These are phyloP conservation scores for Aspergillus olivimuriae DNA, from an alignment of 495 filamentous ascomycete species.

Conservation along the genomic window DNA sequence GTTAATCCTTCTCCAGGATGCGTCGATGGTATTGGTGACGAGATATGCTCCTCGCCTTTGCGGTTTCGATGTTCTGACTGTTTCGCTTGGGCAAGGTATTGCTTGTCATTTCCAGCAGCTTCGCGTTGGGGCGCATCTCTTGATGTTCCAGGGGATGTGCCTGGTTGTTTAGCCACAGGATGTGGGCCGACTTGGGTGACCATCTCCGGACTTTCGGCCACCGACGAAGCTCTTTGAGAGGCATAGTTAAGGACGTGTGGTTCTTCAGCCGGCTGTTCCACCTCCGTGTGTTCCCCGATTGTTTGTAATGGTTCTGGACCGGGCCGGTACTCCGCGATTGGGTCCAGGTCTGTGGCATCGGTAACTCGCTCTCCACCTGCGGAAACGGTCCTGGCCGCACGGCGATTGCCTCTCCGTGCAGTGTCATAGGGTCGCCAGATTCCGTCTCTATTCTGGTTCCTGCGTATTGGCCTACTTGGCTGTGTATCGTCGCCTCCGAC, in stretches of 20 bases:
- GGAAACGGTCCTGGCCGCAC: conserved; percentile 1
- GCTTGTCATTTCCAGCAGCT: neutral
- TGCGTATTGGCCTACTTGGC: neutral
- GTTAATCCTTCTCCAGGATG: neutral
- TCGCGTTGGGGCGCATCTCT: neutral
- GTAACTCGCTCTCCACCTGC: neutral
- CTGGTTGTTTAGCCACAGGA: neutral
- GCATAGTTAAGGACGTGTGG: too few relatives aligned
- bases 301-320: neutral
- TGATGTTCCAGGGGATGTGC: neutral
- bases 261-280: neutral
- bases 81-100: neutral
- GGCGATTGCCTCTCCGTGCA: conserved; percentile 3
- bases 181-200: neutral
- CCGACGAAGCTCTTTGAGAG: neutral
- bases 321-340: neutral
- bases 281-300: neutral
- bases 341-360: neutral
- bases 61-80: neutral
- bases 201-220: neutral
- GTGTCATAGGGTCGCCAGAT: neutral
- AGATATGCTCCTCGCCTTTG: neutral
- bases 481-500: neutral
- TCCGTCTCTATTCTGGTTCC: neutral
- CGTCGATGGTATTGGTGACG: neutral